Base-by-base conservation (phyloP, 306 rosid species). In the Gillenia trifoliata region DNA sequence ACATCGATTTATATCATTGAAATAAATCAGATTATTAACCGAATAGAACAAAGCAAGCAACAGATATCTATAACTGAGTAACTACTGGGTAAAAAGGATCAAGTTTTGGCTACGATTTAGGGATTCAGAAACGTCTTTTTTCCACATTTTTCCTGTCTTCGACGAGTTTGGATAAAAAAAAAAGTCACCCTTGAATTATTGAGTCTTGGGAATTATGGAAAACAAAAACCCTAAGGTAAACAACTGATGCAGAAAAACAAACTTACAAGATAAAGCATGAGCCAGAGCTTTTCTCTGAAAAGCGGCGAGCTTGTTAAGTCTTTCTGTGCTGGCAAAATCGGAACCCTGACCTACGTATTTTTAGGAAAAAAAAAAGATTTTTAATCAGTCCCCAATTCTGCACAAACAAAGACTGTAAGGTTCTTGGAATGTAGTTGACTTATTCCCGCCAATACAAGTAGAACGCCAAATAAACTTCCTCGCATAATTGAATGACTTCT, bases 231-330 rank as follows among this genome's bases (percentile, higher is more conserved):
- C 12, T 1, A 1, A 26, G 65, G 40, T 40, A 2, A 62, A 30
- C 66, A 62, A 5, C 29, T 62, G 20, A 40, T 40, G 2, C 26
- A 34, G 5, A 41, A 25, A 34, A 23, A 33, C 22, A 11, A 52
- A 84, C 94, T 87, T 57, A 90, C 97, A 90, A 64, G 88, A 85
- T 28, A 94, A 81, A 5, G 96, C 96, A 75, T 92, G 97, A 38
- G 81, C 85, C 40, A 94, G 91, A 78, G 96, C 97, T 75, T 90
- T 90, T 71, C 83, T 86, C 82, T 92, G 97, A 66, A 94, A 92
- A 56, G 85, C 86, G 1, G 97, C 97, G 68, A 94, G 99, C 86
- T 85, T 94, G 84, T 87, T 87, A 77, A 92, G 77, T 81, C 97
- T 87, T 78, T 83, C 87, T n/a, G 56, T 73, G 33, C 90, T 91